Evolutionary conservation across 1,139 yeast species (phyloP), one percentile per base, ranked within the genome.

Genomic region (Magnusiomyces starmeri): DNA sequence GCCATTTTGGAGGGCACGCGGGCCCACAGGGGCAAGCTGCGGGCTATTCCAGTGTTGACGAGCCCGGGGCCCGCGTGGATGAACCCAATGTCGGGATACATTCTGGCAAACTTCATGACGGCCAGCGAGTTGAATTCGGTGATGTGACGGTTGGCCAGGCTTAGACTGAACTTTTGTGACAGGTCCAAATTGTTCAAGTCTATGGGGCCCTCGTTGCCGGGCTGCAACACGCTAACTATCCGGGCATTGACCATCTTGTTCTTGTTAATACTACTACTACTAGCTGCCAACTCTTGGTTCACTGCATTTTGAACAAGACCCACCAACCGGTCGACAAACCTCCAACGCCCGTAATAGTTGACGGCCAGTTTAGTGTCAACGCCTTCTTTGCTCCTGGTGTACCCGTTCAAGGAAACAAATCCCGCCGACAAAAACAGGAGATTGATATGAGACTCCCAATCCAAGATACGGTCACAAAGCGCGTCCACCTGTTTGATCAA

Each of bases 261-360:
- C 8, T 21, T 34, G 6, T 14, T 22, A 6, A 14, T 18, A 32
- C 18, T 32, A 6, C 18, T 4, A 32, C 18, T 18, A 7, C 18
- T 14, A 7, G 27, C 41, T 18, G 12, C 29, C 44, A 63, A 64
- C 26, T 54, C 56, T 18, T 32, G 34, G n/a, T 57, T 60, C 7
- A 58, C 60, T 12, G 68, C 65, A 10, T 52, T 52, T 24, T 57
- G 51, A 24, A 66, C 51, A 47, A 65, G 54, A 7, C 66, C 64
- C 29, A 63, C 20, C 46, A 66, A 52, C 20, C 59, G 56, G 12
- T 55, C 51, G 14, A 59, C 58, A 18, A 63, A 52, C 22, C 65
- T 49, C 68, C 65, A 61, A 29, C 70, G 58, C 1, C 64, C 61
- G 52, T 66, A 65, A 52, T 64, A 66, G 48, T 64, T 63, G 20